phyloP scores from a whole-genome alignment of 2,329 filamentous ascomycete species.

The Epichloe hybrida region DNA sequence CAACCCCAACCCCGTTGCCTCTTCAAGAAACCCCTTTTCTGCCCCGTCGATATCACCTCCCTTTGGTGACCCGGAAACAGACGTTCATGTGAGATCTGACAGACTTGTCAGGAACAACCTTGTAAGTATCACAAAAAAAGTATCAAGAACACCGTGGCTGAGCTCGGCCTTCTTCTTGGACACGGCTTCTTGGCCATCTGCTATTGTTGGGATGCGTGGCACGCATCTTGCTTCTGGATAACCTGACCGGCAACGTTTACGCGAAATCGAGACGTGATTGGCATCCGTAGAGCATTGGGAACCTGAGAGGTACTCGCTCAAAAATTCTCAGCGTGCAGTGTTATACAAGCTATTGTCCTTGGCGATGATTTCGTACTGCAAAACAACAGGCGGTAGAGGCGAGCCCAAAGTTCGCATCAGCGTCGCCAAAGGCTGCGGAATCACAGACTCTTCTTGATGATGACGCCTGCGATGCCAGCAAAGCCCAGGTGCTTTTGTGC shows the following conservation, averaged over 20 bases:
- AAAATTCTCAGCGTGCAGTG: too few species aligned
- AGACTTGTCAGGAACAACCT: slow-evolving; percentile 59
- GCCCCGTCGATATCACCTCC: slow-evolving; percentile 49
- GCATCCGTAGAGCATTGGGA: too few species aligned
- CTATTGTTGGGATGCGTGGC: not conserved
- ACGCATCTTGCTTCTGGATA: not conserved
- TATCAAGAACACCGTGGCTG: not conserved
- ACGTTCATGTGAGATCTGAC: slow-evolving; percentile 87
- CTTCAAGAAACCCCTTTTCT: slow-evolving; percentile 69
- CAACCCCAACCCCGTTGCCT: slow-evolving; percentile 33
- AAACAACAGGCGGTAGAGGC: too few species aligned
- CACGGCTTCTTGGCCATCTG: not conserved
- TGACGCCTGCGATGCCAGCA: too few species aligned
- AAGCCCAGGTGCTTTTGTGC: too few species aligned
- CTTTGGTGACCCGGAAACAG: slow-evolving; percentile 68
- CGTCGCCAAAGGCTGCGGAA: too few species aligned
- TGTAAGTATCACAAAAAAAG: slow-evolving; percentile 32
- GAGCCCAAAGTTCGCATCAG: too few species aligned
- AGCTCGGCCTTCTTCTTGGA: not conserved
- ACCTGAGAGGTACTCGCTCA: too few species aligned
- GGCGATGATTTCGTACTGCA: too few species aligned
- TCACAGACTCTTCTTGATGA: too few species aligned
- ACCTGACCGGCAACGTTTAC: not conserved
- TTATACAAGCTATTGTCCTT: too few species aligned
- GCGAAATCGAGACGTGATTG: too few species aligned